Base-by-base conservation (phyloP, 192 early-diverging fungal species). In the Podila clonocystis region DNA sequence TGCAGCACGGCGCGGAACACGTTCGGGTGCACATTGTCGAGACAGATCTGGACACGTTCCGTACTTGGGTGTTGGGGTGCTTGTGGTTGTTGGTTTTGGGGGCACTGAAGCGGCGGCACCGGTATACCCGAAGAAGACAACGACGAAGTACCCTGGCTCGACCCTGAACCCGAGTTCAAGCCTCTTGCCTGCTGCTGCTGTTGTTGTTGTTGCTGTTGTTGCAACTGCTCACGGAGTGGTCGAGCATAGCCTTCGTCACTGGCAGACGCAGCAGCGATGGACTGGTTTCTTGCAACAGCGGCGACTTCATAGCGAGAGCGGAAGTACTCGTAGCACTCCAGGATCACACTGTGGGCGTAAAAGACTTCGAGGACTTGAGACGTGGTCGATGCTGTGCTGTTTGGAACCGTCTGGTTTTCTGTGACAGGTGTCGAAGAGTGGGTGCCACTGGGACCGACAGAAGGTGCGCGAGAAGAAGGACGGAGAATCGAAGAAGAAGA, bases 341-440 rank as follows among this genome's bases (percentile, higher is more conserved):
- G 49, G 36, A 80, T 67, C 36, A 80, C 70, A 55, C 70, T 73
- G 28, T 80, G 77, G 2, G 65, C 77, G 38, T 80, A 68, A 62
- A 80, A 68, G 13, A 20, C 52, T 9, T 80, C 70, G 1, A 61
- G 29, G 52, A 55, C 52, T 20, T 24, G n/a, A 9, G 52, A 26
- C n/a, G n/a, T 7, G 0, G n/a, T 2, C 9, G 52, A n/a, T 26
- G 30, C 34, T 12, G 30, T 30, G 58, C 11, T 20, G 52, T 20
- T 61, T 45, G 41, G 41, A 36, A 36, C 34, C 4, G 34, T 36
- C 34, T 36, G 34, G 34, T 11, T 36, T 36, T 36, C 34, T 36
- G 34, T 36, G 0, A 6, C 34, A 36, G 34, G 34, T 36, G 34
- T 36, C 8, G 34, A 9, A 9, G 9, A 11, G 34, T 36, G 34